Percentiles rank a stretch among this genome's conserved stretches.
These are phyloP conservation scores for Glycyrrhiza uralensis DNA, from an alignment of 306 rosid genomes.

Conservation along the genomic window DNA sequence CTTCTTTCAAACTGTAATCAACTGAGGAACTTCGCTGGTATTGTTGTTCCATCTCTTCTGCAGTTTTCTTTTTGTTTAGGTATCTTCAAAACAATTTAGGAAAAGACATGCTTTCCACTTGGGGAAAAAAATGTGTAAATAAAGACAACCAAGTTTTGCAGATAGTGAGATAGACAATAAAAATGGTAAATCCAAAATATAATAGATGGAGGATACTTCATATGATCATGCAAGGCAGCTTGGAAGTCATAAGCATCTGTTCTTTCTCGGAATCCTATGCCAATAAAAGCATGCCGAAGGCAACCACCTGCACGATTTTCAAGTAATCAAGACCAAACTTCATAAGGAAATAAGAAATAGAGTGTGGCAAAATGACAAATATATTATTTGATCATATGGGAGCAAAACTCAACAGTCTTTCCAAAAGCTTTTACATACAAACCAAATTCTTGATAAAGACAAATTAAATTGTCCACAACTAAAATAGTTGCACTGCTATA, in stretches of 20 bases:
- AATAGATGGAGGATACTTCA: slow-evolving; percentile 62
- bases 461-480: background rate
- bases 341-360: background rate
- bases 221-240: slow-evolving; percentile 95
- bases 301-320: slow-evolving; percentile 65
- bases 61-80: slow-evolving; percentile 89
- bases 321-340: slow-evolving; percentile 10
- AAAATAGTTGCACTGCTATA: background rate
- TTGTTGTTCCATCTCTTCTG: slow-evolving; percentile 95
- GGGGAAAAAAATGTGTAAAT: background rate
- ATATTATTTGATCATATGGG: background rate
- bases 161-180: background rate
- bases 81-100: slow-evolving; percentile 48
- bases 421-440: slow-evolving; percentile 17
- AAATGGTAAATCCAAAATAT: slow-evolving; percentile 18
- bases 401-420: slow-evolving; percentile 14
- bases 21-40: slow-evolving; percentile 76
- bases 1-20: slow-evolving; percentile 96
- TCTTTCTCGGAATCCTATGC: slow-evolving; percentile 93
- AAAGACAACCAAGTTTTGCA: slow-evolving; percentile 13
- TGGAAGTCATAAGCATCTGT: slow-evolving; percentile 97
- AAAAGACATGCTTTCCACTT: slow-evolving; percentile 1
- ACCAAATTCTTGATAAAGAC: background rate
- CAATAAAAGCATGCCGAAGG: slow-evolving; percentile 93
- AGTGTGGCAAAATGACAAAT: slow-evolving; percentile 14